Base-by-base conservation (phyloP, 768 basidiomycete genomes). In the Trametes cubensis region DNA sequence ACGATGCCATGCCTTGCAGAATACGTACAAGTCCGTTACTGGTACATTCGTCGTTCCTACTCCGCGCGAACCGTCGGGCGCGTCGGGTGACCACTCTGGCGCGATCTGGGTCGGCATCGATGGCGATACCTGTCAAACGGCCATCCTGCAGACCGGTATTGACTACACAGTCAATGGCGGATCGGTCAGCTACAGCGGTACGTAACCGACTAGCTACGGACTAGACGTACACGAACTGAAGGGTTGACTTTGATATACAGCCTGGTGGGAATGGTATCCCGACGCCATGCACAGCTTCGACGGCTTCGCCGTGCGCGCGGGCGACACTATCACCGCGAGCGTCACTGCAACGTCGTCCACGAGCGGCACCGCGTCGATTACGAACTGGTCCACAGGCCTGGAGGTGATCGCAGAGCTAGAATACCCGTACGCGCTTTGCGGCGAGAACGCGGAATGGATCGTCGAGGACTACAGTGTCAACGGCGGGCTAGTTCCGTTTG, bases 71-170 rank as follows among this genome's bases (percentile, higher is more conserved):
- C 66, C 69, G 20, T 70, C 70, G 18, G 69, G 67, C 44, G 69
- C 63, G 44, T 63, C 64, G 20, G 61, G 68, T 46, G 61, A 62
- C 21, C 63, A 71, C 65, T 64, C 76, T 13, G 71, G 73, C 0
- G 72, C 76, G 18, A 72, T 72, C 10, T 77, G 74, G 75, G 75
- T 77, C 54, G 75, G 76, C 25, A 75, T 76, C 52, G 75, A 75
- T 60, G 75, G 75, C 39, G 73, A 73, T 66, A 74, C 75, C 34
- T 77, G 75, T 57, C 68, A 65, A 2, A 69, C 47, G 45, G 73
- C 75, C 23, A 75, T 77, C 58, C 69, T 75, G 50, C 76, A 77
- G 61, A 76, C 76, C 18, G 76, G 76, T n/a, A 61, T 74, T 40
- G 75, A 75, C 65, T 73, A 76, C 68, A 75, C 65, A 23, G 54